These are phyloP conservation scores for Lotmaria passim DNA, from an alignment of 208 protist species.

Conservation along the genomic window DNA sequence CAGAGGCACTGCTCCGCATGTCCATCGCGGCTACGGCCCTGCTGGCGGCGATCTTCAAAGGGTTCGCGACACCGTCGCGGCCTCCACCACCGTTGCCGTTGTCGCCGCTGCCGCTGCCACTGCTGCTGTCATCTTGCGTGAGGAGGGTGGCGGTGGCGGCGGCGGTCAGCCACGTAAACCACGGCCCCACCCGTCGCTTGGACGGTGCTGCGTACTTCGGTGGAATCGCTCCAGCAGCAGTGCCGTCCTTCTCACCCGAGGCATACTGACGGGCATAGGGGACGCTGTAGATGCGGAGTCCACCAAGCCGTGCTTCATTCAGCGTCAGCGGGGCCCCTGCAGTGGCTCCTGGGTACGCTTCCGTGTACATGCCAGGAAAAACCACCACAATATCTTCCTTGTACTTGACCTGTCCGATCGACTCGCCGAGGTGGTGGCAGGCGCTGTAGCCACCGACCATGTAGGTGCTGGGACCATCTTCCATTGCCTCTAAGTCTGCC, in stretches of 20 bases:
- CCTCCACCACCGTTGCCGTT: background rate
- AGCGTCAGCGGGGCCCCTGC: slow-evolving; percentile 31
- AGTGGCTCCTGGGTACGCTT: background rate
- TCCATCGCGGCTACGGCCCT: slow-evolving; percentile 18
- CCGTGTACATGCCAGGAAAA: slow-evolving; percentile 68
- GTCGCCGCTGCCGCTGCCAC: background rate
- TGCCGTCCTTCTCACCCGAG: slow-evolving; percentile 11
- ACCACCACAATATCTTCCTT: slow-evolving; percentile 74
- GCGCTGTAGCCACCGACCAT: slow-evolving; percentile 82
- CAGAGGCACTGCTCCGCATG: background rate
- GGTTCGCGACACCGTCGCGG: too few relatives aligned
- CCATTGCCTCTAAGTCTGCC: slow-evolving; percentile 51
- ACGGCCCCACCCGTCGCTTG: slow-evolving; percentile 58
- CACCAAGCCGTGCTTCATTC: slow-evolving; percentile 61
- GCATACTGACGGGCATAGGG: slow-evolving; percentile 46
- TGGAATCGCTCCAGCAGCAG: background rate
- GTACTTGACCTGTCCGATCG: slow-evolving; percentile 53
- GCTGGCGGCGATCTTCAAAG: slow-evolving; percentile 23
- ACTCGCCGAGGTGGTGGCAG: slow-evolving; percentile 52
- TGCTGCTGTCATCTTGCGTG: slow-evolving; percentile 24
- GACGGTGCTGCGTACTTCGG: slow-evolving; percentile 32
- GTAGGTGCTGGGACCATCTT: slow-evolving; percentile 80
- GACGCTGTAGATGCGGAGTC: slow-evolving; percentile 65
- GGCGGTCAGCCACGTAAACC: slow-evolving; percentile 65
- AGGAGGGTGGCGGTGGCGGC: slow-evolving; percentile 28